Evolutionary conservation across 768 basidiomycete species (phyloP).

Genomic region (Amanita polypyramis): DNA sequence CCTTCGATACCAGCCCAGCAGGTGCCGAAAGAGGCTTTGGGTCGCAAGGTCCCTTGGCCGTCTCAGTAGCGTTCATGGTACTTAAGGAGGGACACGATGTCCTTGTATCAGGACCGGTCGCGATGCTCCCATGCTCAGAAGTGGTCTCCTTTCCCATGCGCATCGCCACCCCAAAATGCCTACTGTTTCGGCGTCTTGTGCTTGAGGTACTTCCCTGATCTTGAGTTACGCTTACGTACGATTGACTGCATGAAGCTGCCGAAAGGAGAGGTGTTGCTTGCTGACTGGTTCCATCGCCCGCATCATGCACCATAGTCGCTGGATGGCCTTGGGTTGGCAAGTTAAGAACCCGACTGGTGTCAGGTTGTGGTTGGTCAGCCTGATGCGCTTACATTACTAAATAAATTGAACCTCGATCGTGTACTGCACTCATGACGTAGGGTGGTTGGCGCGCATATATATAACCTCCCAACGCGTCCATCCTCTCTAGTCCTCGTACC

Average conservation of each 20-base stretch:
- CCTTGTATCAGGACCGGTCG: background rate
- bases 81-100: background rate
- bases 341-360: background rate
- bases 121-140: background rate
- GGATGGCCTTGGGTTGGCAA: background rate
- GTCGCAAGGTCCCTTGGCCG: background rate
- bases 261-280: background rate
- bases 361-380: too few species aligned
- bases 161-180: background rate
- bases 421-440: slow-evolving; percentile 1
- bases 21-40: background rate
- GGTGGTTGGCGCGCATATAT: background rate
- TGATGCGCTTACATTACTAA: background rate
- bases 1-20: background rate
- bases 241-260: background rate
- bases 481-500: background rate
- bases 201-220: background rate
- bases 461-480: background rate
- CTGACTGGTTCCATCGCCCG: background rate
- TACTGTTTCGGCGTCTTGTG: background rate
- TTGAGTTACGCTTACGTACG: background rate
- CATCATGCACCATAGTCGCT: background rate
- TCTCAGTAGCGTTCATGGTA: background rate
- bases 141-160: background rate
- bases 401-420: background rate